Evolutionary conservation across 345 rosid genomes (phyloP), one percentile per base, ranked within the genome.

Genomic region (Boechera stricta): DNA sequence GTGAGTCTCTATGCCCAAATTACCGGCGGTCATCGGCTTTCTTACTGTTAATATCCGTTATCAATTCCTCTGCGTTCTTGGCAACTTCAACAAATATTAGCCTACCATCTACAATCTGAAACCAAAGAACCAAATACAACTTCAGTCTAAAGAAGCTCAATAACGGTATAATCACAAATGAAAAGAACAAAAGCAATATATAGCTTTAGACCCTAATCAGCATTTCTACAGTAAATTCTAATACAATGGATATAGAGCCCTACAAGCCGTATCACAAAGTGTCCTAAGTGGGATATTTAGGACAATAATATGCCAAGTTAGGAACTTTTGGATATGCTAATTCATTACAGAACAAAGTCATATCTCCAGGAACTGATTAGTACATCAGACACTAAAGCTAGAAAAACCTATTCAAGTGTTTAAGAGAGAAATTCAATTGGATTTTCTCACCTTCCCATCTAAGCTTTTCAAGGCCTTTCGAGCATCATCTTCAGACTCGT

Each of bases 1-100:
- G 24, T 67, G 6, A 0, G 3, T 7, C 6, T 32, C 21, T 0
- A 7, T 4, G 11, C 55, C 32, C 0, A 31, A 31, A 32, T 59
- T 8, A 71, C 36, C 5, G 4, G 5, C 10, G 6, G 4, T 61
- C 41, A 3, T 61, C 24, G 0, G 52, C 24, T 62, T 72, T 24
- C 32, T 38, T 0, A 63, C 2, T 18, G 24, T 39, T 63, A 5
- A 18, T 10, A 29, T 12, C 3, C 8, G 52, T 5, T 38, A 32
- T 62, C 62, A 18, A 13, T 51, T 73, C 54, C 10, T 52, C 62
- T 11, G 13, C n/a, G 26, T 31, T 79, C 59, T 85, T 82, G 33
- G 87, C 87, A 54, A 81, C 82, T 86, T 89, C 90, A 29, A 86
- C 91, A 41, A 85, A 89, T 52, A 86, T 82, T 33, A 86, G 81